These are phyloP conservation scores for Plasmodium gallinaceum DNA, from an alignment of 169 alveolate genomes.

Conservation along the genomic window DNA sequence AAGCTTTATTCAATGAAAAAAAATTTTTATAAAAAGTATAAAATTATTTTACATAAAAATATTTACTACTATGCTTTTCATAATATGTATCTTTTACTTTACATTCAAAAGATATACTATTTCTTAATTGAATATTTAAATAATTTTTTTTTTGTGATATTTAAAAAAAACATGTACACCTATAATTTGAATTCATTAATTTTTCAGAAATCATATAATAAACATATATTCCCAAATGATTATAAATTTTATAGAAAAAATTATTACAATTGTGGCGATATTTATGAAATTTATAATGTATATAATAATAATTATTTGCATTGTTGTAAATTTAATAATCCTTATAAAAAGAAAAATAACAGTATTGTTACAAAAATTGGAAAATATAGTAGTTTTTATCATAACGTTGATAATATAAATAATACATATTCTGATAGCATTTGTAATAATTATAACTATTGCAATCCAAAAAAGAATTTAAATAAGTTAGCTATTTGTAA, in stretches of 20 bases:
- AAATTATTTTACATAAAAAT: constrained; percentile 37
- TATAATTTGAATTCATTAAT: constrained; percentile 10
- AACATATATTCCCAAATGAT: no score
- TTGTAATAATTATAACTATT: background rate
- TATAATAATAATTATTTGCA: no score
- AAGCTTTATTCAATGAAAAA: background rate
- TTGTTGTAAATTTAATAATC: no score
- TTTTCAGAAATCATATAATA: background rate
- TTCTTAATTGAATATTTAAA: constrained; percentile 9
- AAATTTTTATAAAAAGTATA: constrained; percentile 10
- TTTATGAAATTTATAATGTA: no score
- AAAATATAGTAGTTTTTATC: no score
- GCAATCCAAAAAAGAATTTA: background rate
- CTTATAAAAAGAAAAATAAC: no score
- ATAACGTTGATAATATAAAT: no score
- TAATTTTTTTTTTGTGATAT: background rate
- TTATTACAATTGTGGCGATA: no score
- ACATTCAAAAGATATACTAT: constrained; percentile 31
- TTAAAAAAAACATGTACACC: constrained; percentile 30
- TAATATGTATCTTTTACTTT: constrained; percentile 29
- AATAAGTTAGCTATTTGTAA: background rate
- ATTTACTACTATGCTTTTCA: constrained; percentile 62
- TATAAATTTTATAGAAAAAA: no score
- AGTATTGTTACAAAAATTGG: no score
- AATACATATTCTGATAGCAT: no score